Evolutionary conservation across 2,329 filamentous ascomycete genomes (phyloP), one percentile per base, ranked within the genome.

Genomic region (Aspergillus sojae): DNA sequence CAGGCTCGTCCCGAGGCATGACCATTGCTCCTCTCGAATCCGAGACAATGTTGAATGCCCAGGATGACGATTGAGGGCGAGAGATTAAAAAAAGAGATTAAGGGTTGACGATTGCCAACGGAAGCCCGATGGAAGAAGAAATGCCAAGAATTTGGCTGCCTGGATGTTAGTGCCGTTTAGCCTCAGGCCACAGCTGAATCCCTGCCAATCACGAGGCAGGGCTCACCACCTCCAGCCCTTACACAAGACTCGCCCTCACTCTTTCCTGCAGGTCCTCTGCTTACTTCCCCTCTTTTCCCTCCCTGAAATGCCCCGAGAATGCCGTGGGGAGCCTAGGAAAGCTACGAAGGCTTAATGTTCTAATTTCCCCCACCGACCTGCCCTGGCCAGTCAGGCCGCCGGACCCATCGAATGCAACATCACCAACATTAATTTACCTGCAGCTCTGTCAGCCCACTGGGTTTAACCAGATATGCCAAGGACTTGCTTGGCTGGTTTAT

Each of bases 131-230:
- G 48, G 48, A 23, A 30, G 34, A 60, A 30, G 34, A 26, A 4
- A 21, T 36, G 58, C 60, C 56, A 62, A 62, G 56, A 32, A 19
- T 32, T 52, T 32, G n/a, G 46, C 36, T 32, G 28, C 56, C 50
- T 62, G 50, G 56, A 16, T 41, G 36, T 39, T 30, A 32, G 46
- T 32, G 45, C 28, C 16, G 16, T n/a, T 32, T 52, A 55, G 52
- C 61, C 50, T 56, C 52, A 56, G 50, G 58, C 58, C 52, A 43
- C 36, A 7, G 30, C 30, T 39, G 41, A 30, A 50, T 39, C 57
- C 57, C 43, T 32, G 23, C 57, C 57, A 58, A 58, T 58, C 57
- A 50, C 28, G 11, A 11, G 14, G 10, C n/a, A 39, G 14, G 23
- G 46, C 46, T 50, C 16, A 30, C 26, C 46, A 50, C 23, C 46